phyloP scores from a whole-genome alignment of 805 yeast species.

The Candida krabiensis region DNA sequence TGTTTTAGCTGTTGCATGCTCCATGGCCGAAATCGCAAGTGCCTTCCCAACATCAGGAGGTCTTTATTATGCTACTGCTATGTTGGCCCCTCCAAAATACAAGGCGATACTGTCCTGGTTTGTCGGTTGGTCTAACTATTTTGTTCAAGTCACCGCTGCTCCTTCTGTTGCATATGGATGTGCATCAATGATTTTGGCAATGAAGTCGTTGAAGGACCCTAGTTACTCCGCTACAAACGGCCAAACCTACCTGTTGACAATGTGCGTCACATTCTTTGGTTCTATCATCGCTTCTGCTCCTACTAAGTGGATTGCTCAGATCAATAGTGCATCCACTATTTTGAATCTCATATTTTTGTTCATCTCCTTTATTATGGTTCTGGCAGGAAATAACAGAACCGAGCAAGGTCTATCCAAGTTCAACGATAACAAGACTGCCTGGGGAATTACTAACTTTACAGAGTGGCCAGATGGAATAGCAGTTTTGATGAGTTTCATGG shows the following conservation, averaged over 20 bases:
- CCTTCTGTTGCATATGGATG: slow-evolving; percentile 61
- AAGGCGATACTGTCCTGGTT: slow-evolving; percentile 58
- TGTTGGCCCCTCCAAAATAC: slow-evolving; percentile 54
- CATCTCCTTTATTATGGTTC: slow-evolving; percentile 51
- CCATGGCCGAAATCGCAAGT: slow-evolving; percentile 63
- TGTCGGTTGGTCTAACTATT: slow-evolving; percentile 63
- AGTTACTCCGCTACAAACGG: slow-evolving; percentile 44
- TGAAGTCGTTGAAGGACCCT: slow-evolving; percentile 42
- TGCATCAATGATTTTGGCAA: slow-evolving; percentile 56
- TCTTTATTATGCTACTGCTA: slow-evolving; percentile 64
- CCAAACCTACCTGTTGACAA: slow-evolving; percentile 49
- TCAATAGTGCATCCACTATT: slow-evolving; percentile 50
- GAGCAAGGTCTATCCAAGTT: slow-evolving; percentile 42
- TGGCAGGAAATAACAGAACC: slow-evolving; percentile 46
- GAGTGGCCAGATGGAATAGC: slow-evolving; percentile 63
- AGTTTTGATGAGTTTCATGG: slow-evolving; percentile 53
- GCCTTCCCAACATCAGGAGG: slow-evolving; percentile 69
- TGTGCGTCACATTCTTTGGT: slow-evolving; percentile 48
- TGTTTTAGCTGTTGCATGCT: slow-evolving; percentile 54
- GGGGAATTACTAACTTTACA: slow-evolving; percentile 55
- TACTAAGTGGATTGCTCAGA: slow-evolving; percentile 51
- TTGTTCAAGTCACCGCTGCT: slow-evolving; percentile 60
- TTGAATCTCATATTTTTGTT: slow-evolving; percentile 48
- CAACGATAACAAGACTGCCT: slow-evolving; percentile 47
- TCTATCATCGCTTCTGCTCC: slow-evolving; percentile 51